Conservation (phyloP, 805 yeast species). For the Yarrowia deformans region DNA sequence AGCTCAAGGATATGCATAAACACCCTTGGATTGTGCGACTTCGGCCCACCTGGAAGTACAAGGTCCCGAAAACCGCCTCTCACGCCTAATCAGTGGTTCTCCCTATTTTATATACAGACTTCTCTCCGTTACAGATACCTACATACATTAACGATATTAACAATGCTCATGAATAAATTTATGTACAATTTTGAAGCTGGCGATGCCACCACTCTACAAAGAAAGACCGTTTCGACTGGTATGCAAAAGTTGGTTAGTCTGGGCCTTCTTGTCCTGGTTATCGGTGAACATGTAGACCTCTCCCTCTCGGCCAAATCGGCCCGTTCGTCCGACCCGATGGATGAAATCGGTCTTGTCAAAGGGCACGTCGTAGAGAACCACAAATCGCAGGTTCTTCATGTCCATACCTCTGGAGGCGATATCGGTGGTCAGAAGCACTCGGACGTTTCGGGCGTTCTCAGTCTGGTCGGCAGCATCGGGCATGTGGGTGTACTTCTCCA, state of each 20-base stretch:
- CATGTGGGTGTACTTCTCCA: conserved; percentile 66
- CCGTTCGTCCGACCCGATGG: conserved; percentile 94
- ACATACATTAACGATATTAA: conserved; percentile 18
- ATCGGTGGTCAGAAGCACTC: conserved; percentile 86
- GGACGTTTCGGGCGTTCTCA: conserved; percentile 52
- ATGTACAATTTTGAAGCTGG: conserved; percentile 20
- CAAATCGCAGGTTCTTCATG: conserved; percentile 80
- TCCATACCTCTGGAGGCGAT: conserved; percentile 89
- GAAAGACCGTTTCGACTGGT: conserved; percentile 36
- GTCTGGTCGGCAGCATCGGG: conserved; percentile 46
- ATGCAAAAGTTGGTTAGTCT: conserved; percentile 60
- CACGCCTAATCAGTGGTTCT: neutral
- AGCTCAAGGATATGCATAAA: conserved; percentile 63
- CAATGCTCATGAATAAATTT: conserved; percentile 30
- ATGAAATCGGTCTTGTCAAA: conserved; percentile 82
- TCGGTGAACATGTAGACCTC: conserved; percentile 82
- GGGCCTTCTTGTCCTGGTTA: conserved; percentile 68
- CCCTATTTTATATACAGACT: conserved; percentile 1
- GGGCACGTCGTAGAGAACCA: conserved; percentile 86
- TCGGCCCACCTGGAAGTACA: conserved; percentile 62
- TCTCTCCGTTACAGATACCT: too few species aligned
- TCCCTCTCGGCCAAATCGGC: conserved; percentile 88
- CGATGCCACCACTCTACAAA: neutral
- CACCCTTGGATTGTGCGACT: conserved; percentile 89
- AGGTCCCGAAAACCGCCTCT: conserved; percentile 18